Evolutionary conservation across 352 stramenopile species (phyloP), one percentile per base, ranked within the genome.

Genomic region (Phytophthora melonis): DNA sequence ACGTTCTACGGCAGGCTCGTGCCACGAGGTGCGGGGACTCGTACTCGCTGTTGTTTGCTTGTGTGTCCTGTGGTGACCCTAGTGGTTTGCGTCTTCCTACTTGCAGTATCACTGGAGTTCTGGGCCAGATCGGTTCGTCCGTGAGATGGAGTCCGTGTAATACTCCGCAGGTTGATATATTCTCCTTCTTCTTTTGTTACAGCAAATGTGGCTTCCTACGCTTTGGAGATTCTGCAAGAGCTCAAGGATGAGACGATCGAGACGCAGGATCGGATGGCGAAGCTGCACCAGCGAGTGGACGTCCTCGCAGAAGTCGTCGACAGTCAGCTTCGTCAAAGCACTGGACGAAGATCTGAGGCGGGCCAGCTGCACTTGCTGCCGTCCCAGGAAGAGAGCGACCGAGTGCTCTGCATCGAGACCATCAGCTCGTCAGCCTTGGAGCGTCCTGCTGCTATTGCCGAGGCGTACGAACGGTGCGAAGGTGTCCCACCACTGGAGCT

Each of bases 191-290:
- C 5, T 34, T 52, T 25, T 14, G 39, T 14, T 57, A 36, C 39
- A 92, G 84, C 84, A 19, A 63, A 70, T 36, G 81, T 92, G 7
- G 77, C 84, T 18, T 78, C 77, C 10, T 77, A 87, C 54, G 81
- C 84, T 23, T 65, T 90, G 1, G 79, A 90, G 8, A 79, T 92
- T 30, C 83, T 90, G 21, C 58, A 60, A 49, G 84, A 90, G 60
- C 74, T 92, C 6, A 78, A 77, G 18, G 65, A 81, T 52, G 78
- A 88, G 41, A 83, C 63, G 7, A 63, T 18, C n/a, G 55, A 63
- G 1, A 61, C 89, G 0, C 62, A 70, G 7, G 59, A 77, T n/a
- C 75, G 70, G 4, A 78, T 89, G 41, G 18, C 54, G 5, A 67
- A 58, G 16, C 59, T 91, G 6, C 75, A 76, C 13, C 23, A 63